phyloP scores from a whole-genome alignment of 2,329 filamentous ascomycete genomes.

The Colletotrichum noveboracense region DNA sequence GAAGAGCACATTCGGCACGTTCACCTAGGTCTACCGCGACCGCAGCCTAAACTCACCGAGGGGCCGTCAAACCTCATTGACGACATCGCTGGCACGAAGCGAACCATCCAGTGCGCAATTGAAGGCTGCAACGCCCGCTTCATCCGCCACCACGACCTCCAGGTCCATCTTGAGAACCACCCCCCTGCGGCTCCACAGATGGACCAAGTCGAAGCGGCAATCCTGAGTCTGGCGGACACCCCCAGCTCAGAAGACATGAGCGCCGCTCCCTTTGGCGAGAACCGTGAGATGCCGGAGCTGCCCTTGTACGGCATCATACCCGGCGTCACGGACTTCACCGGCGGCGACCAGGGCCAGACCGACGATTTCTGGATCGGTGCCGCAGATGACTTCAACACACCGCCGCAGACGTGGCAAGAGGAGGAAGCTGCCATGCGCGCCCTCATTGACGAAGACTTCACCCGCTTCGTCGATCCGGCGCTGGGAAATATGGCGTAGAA shows the following conservation, averaged over 20 bases:
- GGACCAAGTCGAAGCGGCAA: constrained; percentile 19
- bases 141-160: constrained; percentile 54
- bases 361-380: constrained; percentile 35
- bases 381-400: constrained; percentile 32
- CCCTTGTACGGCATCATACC: constrained; percentile 16
- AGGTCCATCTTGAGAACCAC: constrained; percentile 46
- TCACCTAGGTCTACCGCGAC: constrained; percentile 69
- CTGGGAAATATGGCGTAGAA: constrained; percentile 1
- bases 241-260: constrained; percentile 8
- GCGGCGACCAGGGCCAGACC: not conserved
- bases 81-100: constrained; percentile 48
- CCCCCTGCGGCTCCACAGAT: constrained; percentile 20
- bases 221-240: constrained; percentile 22
- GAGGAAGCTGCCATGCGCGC: constrained; percentile 50
- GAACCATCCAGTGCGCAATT: constrained; percentile 47
- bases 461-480: constrained; percentile 19
- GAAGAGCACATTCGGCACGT: constrained; percentile 86
- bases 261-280: not conserved
- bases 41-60: constrained; percentile 28
- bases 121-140: constrained; percentile 51
- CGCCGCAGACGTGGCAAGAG: constrained; percentile 41
- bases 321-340: constrained; percentile 1
- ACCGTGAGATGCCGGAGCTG: constrained; percentile 20
- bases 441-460: constrained; percentile 30
- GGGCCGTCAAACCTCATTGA: constrained; percentile 41